These are phyloP conservation scores for Annulohypoxylon moriforme DNA, from an alignment of 495 filamentous ascomycete genomes.

Conservation along the genomic window DNA sequence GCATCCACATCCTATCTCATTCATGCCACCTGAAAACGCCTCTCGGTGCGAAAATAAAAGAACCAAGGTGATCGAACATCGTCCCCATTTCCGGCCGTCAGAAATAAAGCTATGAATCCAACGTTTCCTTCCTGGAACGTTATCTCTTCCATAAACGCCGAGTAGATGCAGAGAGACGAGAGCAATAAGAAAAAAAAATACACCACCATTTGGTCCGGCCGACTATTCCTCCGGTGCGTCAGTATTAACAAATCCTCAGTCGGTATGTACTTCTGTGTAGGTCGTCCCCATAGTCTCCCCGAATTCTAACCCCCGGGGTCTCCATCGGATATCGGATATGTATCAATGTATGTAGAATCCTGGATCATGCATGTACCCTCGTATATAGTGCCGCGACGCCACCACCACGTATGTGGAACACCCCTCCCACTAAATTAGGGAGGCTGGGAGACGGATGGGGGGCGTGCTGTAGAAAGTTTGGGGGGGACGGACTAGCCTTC, in stretches of 20 bases:
- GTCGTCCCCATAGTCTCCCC: background rate
- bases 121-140: slow-evolving; percentile 23
- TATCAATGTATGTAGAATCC: background rate
- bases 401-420: background rate
- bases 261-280: background rate
- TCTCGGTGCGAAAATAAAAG: slow-evolving; percentile 5
- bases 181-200: background rate
- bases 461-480: background rate
- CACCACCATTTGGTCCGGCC: slow-evolving; percentile 13
- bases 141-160: slow-evolving; percentile 19
- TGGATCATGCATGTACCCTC: slow-evolving; percentile 4
- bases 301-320: background rate
- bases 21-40: slow-evolving; percentile 23
- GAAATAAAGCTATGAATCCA: slow-evolving; percentile 15
- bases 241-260: slow-evolving; percentile 12
- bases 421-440: background rate
- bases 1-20: slow-evolving; percentile 11
- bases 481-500: background rate
- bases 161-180: slow-evolving; percentile 28
- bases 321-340: background rate
- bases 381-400: background rate
- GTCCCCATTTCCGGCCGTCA: slow-evolving; percentile 24
- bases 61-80: slow-evolving; percentile 14
- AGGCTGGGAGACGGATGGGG: background rate
- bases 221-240: slow-evolving; percentile 7